Evolutionary conservation across 2,329 filamentous ascomycete species (phyloP).

Genomic region (Sphaerostilbella broomeana): DNA sequence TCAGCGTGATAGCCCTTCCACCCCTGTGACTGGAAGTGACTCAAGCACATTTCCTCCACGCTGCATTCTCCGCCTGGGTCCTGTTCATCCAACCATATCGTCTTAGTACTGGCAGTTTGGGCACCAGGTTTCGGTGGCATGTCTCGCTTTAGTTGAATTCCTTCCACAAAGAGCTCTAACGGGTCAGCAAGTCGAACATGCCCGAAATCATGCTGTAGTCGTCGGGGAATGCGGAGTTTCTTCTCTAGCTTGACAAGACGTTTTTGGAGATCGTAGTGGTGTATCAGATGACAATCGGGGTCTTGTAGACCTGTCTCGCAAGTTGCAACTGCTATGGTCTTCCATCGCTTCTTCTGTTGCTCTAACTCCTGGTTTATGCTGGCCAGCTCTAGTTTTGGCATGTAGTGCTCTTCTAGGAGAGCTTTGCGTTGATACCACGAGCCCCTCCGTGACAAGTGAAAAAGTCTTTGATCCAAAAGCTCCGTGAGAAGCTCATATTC

Average conservation of each 20-base stretch:
- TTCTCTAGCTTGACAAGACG: constrained; percentile 87
- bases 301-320: constrained; percentile 87
- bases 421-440: constrained; percentile 96
- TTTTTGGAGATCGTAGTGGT: constrained; percentile 92
- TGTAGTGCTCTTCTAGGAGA: constrained; percentile 90
- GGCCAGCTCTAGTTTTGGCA: constrained; percentile 55
- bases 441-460: constrained; percentile 77
- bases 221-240: constrained; percentile 70
- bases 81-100: constrained; percentile 77
- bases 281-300: constrained; percentile 80
- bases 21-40: constrained; percentile 71
- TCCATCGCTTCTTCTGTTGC: constrained; percentile 75
- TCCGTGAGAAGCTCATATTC: constrained; percentile 71
- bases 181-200: constrained; percentile 75
- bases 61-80: constrained; percentile 67
- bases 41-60: constrained; percentile 92
- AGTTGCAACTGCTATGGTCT: constrained; percentile 64
- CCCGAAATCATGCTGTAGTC: constrained; percentile 86
- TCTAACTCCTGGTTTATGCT: constrained; percentile 33
- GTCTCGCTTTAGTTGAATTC: constrained; percentile 66
- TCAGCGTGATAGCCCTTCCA: constrained; percentile 96
- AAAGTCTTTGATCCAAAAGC: constrained; percentile 72
- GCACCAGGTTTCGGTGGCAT: constrained; percentile 35
- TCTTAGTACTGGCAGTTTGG: constrained; percentile 55
- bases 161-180: constrained; percentile 66